Evolutionary conservation across 164 flowering plant species (phyloP).

Genomic region (Berberis thunbergii): DNA sequence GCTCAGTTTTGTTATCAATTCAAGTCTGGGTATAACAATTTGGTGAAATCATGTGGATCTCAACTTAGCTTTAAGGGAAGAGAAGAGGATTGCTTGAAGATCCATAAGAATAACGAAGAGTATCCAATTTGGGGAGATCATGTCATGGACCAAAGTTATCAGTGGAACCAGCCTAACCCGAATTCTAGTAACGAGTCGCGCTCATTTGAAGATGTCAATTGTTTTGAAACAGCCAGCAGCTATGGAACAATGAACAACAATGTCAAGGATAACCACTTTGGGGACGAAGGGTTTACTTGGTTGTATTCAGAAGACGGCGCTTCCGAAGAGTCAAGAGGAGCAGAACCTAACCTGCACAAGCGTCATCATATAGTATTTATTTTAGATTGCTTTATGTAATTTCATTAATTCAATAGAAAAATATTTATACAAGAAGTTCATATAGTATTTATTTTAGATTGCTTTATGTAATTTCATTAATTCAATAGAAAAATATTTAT

Average conservation of each 20-base stretch:
- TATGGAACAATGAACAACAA: constrained; percentile 6
- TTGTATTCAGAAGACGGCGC: constrained; percentile 24
- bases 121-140: constrained; percentile 32
- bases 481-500: no score
- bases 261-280: constrained; percentile 14
- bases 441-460: constrained; percentile 21
- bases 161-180: constrained; percentile 14
- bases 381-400: no score
- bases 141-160: constrained; percentile 12
- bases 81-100: constrained; percentile 5
- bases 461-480: no score
- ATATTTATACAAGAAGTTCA: no score
- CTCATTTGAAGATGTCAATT: constrained; percentile 21
- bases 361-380: constrained; percentile 40
- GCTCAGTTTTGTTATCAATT: constrained; percentile 43
- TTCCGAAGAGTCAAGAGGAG: constrained; percentile 20
- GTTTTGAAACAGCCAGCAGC: constrained; percentile 25
- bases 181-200: constrained; percentile 14
- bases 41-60: constrained; percentile 25
- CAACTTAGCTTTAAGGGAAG: constrained; percentile 47
- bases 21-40: constrained; percentile 22
- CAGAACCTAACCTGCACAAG: constrained; percentile 26
- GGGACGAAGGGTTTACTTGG: constrained; percentile 32
- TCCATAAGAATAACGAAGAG: constrained; percentile 16
- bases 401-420: no score